Evolutionary conservation across 306 rosid species (phyloP), one percentile per base, ranked within the genome.

Genomic region (Vicia sativa): DNA sequence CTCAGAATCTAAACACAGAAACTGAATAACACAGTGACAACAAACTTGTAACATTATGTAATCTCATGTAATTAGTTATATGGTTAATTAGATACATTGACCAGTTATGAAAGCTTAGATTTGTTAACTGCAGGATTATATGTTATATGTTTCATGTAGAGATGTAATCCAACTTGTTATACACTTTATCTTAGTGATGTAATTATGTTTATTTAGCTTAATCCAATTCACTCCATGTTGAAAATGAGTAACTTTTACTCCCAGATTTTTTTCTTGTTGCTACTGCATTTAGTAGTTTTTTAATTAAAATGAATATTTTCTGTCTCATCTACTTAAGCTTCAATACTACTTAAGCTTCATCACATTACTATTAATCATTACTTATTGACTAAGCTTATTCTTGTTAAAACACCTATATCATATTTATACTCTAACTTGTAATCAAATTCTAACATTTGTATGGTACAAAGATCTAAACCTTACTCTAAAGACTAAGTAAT

Each of bases 61-160:
- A 54, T 68, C 75, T 68, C 75, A 54, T 50, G 39, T 8, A 58
- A 72, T n/a, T 74, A 73, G 77, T 73, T 75, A 72, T 81, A 80
- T 52, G 70, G 81, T 81, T 72, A 53, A 74, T 70, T 67, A 77
- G 78, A 60, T 63, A 73, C 60, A 55, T 55, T 26, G 39, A 55
- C 62, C 38, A 55, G 12, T 26, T 18, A 55, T 26, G 61, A 11
- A 11, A 6, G 37, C 13, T 7, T 15, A 26, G 10, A 12, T 9
- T 34, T 34, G 38, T 34, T 34, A 34, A 31, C 37, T 4, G 9
- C 15, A 12, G 25, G 37, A 55, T 26, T 26, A 55, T 55, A 28
- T 1, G 35, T 49, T 49, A 18, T 23, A 23, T 23, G 14, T 31
- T 53, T 50, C 4, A 11, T 7, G 1, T 55, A 6, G 37, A 55